Conservation (phyloP, 1,284 basidiomycete genomes). For the Vanrija humicola region DNA sequence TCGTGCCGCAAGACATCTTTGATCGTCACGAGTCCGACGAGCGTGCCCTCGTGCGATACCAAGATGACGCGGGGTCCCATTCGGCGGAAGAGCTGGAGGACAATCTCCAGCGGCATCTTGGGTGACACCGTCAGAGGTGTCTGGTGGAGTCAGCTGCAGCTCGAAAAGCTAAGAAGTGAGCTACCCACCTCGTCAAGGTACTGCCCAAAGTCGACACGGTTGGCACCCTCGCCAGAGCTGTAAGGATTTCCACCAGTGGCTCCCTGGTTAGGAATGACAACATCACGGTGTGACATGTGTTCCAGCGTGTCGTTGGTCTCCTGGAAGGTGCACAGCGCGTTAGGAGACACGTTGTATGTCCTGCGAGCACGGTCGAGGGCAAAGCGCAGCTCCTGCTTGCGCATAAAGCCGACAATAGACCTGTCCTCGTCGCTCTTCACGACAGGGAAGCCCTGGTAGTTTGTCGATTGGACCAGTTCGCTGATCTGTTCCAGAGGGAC, state of each 20-base stretch:
- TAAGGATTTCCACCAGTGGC: slow-evolving; percentile 6
- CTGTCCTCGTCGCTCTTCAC: slow-evolving; percentile 55
- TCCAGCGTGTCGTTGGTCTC: slow-evolving; percentile 30
- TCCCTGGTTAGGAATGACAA: slow-evolving; percentile 27
- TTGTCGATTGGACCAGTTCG: slow-evolving; percentile 61
- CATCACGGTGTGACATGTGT: slow-evolving; percentile 26
- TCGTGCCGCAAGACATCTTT: slow-evolving; percentile 91
- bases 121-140: slow-evolving; percentile 91
- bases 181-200: slow-evolving; percentile 81
- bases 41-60: slow-evolving; percentile 75
- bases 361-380: slow-evolving; percentile 75
- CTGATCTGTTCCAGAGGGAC: slow-evolving; percentile 73
- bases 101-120: slow-evolving; percentile 88
- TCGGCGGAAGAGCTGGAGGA: slow-evolving; percentile 91
- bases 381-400: slow-evolving; percentile 76
- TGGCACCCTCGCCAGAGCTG: slow-evolving; percentile 19
- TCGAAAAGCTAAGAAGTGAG: fast-evolving
- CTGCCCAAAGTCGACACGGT: slow-evolving; percentile 69
- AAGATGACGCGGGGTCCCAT: slow-evolving; percentile 95
- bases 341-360: slow-evolving; percentile 58
- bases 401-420: slow-evolving; percentile 81
- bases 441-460: slow-evolving; percentile 89
- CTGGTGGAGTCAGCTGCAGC: slow-evolving; percentile 48
- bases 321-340: slow-evolving; percentile 69
- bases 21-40: slow-evolving; percentile 86